Percentiles rank a stretch among this genome's conserved stretches.
phyloP scores from a whole-genome alignment of 2,329 filamentous ascomycete genomes.

The Arthroderma uncinatum region DNA sequence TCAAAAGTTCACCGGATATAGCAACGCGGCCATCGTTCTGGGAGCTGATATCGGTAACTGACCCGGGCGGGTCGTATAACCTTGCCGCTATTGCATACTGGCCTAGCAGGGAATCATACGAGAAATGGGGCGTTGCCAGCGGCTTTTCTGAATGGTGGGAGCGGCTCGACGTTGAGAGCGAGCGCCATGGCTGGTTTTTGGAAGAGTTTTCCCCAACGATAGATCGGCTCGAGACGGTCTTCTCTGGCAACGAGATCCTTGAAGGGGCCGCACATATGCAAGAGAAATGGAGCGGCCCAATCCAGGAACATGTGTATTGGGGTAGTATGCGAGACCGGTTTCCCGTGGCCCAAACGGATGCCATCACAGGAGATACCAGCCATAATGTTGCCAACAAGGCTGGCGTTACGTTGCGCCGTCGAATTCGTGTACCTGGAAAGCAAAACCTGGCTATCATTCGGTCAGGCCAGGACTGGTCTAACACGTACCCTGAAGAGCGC shows the following conservation, averaged over 20 bases:
- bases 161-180: conserved; percentile 18
- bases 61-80: conserved; percentile 26
- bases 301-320: conserved; percentile 39
- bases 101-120: conserved; percentile 22
- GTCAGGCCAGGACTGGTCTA: conserved; percentile 39
- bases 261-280: conserved; percentile 37
- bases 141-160: conserved; percentile 34
- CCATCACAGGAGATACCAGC: conserved; percentile 22
- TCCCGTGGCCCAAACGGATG: conserved; percentile 30
- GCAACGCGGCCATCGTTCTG: conserved; percentile 15
- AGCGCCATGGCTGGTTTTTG: conserved; percentile 32
- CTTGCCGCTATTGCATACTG: conserved; percentile 33
- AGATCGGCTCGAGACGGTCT: conserved; percentile 37
- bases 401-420: conserved; percentile 4
- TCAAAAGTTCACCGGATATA: conserved; percentile 6
- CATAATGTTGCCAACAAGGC: not conserved
- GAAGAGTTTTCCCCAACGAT: conserved; percentile 35
- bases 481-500: conserved; percentile 32
- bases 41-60: conserved; percentile 27
- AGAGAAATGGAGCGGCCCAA: conserved; percentile 26
- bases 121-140: conserved; percentile 25
- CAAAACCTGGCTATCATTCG: conserved; percentile 36
- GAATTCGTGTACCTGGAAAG: conserved; percentile 28
- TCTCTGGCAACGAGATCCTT: conserved; percentile 27
- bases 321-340: conserved; percentile 39